Conservation (phyloP, 768 basidiomycete genomes). For the Gautieria morchelliformis region DNA sequence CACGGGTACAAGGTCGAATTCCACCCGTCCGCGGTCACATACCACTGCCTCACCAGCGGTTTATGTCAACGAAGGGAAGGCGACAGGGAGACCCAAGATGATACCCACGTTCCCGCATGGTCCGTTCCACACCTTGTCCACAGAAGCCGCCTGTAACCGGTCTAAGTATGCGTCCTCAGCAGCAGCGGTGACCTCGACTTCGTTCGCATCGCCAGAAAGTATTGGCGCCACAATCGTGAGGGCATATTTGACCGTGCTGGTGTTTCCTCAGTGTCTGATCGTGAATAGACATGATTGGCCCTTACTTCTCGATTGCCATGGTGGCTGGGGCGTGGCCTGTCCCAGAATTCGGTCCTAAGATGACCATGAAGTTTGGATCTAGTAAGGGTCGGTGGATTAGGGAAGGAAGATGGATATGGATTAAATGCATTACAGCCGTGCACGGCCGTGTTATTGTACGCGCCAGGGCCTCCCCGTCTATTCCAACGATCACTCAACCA, state of each 20-base stretch:
- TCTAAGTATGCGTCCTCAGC: constrained; percentile 11
- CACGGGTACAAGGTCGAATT: constrained; percentile 2
- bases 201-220: neutral
- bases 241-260: constrained; percentile 3
- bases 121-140: constrained; percentile 7
- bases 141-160: constrained; percentile 10
- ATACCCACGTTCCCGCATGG: neutral
- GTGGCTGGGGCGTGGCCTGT: constrained; percentile 18
- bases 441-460: constrained; percentile 8
- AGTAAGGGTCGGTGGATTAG: neutral
- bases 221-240: constrained; percentile 12
- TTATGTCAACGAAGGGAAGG: neutral
- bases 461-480: constrained; percentile 10
- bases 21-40: neutral
- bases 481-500: constrained; percentile 12
- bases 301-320: constrained; percentile 12
- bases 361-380: constrained; percentile 12
- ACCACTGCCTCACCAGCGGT: no score
- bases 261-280: no score
- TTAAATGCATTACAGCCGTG: constrained; percentile 4
- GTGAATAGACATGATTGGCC: no score
- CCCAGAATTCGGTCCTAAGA: constrained; percentile 16
- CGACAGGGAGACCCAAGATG: no score
- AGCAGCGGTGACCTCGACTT: no score
- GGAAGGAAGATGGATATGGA: neutral